Conservation (phyloP, 2,329 filamentous ascomycete genomes). For the Aspergillus latus region DNA sequence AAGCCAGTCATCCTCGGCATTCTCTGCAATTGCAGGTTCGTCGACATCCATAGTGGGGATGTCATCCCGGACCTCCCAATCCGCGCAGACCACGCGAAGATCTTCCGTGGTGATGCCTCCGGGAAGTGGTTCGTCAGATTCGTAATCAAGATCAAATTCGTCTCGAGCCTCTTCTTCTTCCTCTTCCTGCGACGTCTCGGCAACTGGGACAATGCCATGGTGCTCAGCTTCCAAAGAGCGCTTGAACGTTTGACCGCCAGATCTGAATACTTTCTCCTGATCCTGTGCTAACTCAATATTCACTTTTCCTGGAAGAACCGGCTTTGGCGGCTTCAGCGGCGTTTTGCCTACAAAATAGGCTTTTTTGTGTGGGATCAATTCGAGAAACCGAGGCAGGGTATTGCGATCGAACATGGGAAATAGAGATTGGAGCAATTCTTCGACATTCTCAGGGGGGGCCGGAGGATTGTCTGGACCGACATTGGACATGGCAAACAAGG, state of each 20-base stretch:
- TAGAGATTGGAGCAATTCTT: conserved; percentile 73
- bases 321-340: conserved; percentile 74
- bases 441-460: conserved; percentile 68
- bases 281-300: conserved; percentile 82
- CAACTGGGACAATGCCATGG: conserved; percentile 54
- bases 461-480: conserved; percentile 61
- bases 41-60: conserved; percentile 43
- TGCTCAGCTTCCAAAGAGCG: conserved; percentile 54
- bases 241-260: conserved; percentile 63
- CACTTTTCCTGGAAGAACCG: conserved; percentile 81
- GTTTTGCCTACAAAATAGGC: conserved; percentile 76
- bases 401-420: conserved; percentile 80
- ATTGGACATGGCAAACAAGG: conserved; percentile 48
- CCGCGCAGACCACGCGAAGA: conserved; percentile 78
- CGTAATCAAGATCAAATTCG: conserved; percentile 54
- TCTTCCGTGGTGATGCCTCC: conserved; percentile 77
- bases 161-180: conserved; percentile 53
- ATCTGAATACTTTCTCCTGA: conserved; percentile 79
- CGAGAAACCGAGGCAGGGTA: conserved; percentile 73
- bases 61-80: conserved; percentile 71
- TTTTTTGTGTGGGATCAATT: conserved; percentile 77
- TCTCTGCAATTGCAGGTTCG: conserved; percentile 21
- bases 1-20: conserved; percentile 50
- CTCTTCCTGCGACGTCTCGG: conserved; percentile 46
- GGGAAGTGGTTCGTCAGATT: conserved; percentile 61